A percentile compares a stretch with the other conserved stretches of the same genome.
Evolutionary conservation across 208 protist species (phyloP).

Genomic region (Acanthamoeba sp.): DNA sequence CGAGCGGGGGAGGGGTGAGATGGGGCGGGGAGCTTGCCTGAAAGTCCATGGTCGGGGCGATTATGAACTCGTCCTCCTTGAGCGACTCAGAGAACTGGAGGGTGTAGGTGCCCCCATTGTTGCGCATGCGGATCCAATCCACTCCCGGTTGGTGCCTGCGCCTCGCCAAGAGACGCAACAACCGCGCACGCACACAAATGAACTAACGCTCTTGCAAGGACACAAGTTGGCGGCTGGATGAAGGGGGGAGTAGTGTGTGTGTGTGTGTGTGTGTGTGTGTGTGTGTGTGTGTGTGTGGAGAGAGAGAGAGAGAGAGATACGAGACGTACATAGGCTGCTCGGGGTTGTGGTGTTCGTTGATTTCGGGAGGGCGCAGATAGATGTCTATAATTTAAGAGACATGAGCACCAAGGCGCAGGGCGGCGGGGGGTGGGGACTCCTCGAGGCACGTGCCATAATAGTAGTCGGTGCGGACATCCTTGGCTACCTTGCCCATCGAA

Average conservation of each 20-base stretch:
- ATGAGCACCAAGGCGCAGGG: too few species aligned
- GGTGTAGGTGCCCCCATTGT: constrained; percentile 79
- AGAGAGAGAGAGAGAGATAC: background rate
- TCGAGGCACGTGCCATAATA: constrained; percentile 33
- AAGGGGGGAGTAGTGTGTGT: constrained; percentile 65
- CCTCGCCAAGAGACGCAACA: background rate
- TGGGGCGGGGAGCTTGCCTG: too few species aligned
- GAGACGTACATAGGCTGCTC: background rate
- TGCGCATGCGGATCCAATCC: constrained; percentile 82
- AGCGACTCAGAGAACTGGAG: constrained; percentile 80
- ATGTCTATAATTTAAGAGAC: too few species aligned
- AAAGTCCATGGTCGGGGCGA: constrained; percentile 78
- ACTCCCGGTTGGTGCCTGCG: background rate
- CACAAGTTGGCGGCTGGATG: constrained; percentile 49
- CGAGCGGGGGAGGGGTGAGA: too few species aligned
- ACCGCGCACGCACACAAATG: too few species aligned
- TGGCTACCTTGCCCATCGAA: background rate
- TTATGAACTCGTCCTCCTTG: constrained; percentile 80
- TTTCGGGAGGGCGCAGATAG: constrained; percentile 32
- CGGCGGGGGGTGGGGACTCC: too few species aligned
- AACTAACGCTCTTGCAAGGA: too few species aligned
- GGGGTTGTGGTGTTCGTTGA: constrained; percentile 22
- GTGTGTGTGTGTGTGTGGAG: too few species aligned
- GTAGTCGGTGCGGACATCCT: background rate
- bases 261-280: too few species aligned